These are phyloP conservation scores for Nitzschia inconspicua DNA, from an alignment of 108 stramenopile genomes.

Conservation along the genomic window DNA sequence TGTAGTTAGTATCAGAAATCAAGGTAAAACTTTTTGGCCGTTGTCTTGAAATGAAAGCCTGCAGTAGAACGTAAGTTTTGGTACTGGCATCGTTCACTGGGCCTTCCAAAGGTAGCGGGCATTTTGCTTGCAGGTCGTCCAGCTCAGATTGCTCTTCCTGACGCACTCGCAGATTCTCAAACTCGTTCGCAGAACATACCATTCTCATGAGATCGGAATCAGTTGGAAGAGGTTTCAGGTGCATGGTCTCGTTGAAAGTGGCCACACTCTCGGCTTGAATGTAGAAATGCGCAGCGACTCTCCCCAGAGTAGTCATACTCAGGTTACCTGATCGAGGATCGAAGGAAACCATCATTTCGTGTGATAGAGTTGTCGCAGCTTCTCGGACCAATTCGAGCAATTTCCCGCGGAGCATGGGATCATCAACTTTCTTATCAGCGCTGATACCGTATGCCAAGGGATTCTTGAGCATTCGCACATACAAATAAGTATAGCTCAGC, in stretches of 20 bases:
- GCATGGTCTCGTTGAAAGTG: conserved; percentile 87
- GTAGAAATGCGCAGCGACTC: conserved; percentile 98
- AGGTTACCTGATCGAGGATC: conserved; percentile 84
- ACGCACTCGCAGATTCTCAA: conserved; percentile 92
- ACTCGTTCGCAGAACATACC: conserved; percentile 93
- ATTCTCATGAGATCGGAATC: conserved; percentile 83
- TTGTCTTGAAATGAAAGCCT: conserved; percentile 79
- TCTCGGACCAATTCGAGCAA: conserved; percentile 70
- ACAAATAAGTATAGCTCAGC: conserved; percentile 96
- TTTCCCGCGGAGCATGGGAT: conserved; percentile 67
- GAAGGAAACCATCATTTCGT: conserved; percentile 87
- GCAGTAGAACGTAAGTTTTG: conserved; percentile 92
- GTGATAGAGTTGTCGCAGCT: conserved; percentile 83
- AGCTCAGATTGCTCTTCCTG: conserved; percentile 92
- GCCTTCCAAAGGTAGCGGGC: conserved; percentile 55
- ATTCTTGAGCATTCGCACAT: conserved; percentile 93
- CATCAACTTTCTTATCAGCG: conserved; percentile 64
- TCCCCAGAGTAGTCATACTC: conserved; percentile 89
- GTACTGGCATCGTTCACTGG: conserved; percentile 79
- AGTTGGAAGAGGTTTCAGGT: conserved; percentile 37
- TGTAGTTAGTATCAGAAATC: conserved; percentile 95
- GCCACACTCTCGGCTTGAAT: conserved; percentile 93
- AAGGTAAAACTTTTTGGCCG: conserved; percentile 88
- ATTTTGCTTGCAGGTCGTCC: conserved; percentile 53
- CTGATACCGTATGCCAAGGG: conserved; percentile 94